These are phyloP conservation scores for Russula virescens DNA, from an alignment of 768 basidiomycete genomes.

Conservation along the genomic window DNA sequence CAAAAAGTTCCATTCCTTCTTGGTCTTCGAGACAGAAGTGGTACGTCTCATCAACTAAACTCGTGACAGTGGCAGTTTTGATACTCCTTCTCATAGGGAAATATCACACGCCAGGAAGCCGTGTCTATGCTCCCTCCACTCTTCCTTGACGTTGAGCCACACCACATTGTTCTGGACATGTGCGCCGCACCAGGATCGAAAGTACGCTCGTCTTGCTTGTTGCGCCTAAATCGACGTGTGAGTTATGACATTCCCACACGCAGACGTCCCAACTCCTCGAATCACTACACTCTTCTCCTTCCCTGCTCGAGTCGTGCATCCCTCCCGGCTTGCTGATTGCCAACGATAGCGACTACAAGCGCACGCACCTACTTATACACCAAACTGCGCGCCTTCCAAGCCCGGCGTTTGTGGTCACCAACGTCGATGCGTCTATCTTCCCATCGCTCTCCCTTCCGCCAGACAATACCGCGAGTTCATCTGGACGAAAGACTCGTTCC, in stretches of 20 bases:
- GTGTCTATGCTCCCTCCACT: conserved; percentile 99
- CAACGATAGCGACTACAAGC: conserved; percentile 92
- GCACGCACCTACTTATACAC: conserved; percentile 94
- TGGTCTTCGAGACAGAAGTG: conserved; percentile 97
- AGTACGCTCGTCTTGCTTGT: conserved; percentile 35
- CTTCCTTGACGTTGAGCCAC: conserved; percentile 88
- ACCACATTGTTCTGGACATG: conserved; percentile 95
- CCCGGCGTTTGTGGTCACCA: conserved; percentile 91
- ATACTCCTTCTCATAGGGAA: conserved; percentile 58
- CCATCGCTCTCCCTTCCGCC: conserved; percentile 53
- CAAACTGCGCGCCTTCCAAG: conserved; percentile 93
- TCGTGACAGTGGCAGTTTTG: neutral
- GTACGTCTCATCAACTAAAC: conserved; percentile 41
- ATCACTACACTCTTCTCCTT: conserved; percentile 80
- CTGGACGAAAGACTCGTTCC: conserved; percentile 30
- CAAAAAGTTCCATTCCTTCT: conserved; percentile 90
- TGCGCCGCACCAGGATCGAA: conserved; percentile 99
- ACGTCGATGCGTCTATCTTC: conserved; percentile 88
- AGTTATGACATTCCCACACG: neutral
- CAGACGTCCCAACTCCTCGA: conserved; percentile 95
- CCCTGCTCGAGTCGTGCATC: conserved; percentile 53
- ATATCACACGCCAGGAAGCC: conserved; percentile 92
- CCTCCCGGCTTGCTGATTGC: conserved; percentile 88
- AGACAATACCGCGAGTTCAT: conserved; percentile 29
- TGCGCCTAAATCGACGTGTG: neutral